Conservation (phyloP, 2,329 filamentous ascomycete genomes). For the Ampelomyces quisqualis region DNA sequence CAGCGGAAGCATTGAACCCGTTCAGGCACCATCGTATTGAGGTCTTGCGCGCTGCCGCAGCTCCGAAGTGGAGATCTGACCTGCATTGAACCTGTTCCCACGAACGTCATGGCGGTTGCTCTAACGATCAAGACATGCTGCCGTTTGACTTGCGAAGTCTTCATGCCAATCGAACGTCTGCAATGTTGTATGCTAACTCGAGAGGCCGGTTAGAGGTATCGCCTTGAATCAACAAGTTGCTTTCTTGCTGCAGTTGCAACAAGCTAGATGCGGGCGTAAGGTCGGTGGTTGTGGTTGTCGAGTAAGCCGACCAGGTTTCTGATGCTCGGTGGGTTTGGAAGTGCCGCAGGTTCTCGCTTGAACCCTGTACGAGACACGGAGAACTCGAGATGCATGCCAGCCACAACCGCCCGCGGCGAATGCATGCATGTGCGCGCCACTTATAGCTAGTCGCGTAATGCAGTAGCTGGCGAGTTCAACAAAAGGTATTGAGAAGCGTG, state of each 20-base stretch:
- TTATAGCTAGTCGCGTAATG: slow-evolving; percentile 14
- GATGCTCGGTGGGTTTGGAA: slow-evolving; percentile 32
- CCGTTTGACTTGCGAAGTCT: not conserved
- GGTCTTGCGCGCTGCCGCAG: slow-evolving; percentile 21
- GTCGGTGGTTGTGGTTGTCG: slow-evolving; percentile 25
- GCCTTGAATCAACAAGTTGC: too few species aligned
- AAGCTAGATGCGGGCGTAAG: slow-evolving; percentile 12
- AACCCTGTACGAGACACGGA: slow-evolving; percentile 25
- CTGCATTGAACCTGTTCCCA: slow-evolving; percentile 9
- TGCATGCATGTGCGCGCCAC: slow-evolving; percentile 5
- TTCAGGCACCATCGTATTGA: slow-evolving; percentile 21
- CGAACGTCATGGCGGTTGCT: slow-evolving; percentile 12
- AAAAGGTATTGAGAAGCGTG: slow-evolving; percentile 1
- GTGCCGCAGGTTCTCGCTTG: slow-evolving; percentile 35
- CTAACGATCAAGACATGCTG: too few species aligned
- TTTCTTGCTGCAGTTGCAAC: too few species aligned
- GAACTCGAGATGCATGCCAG: slow-evolving; percentile 26
- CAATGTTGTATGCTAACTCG: too few species aligned
- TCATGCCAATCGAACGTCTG: too few species aligned
- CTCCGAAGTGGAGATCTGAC: slow-evolving; percentile 25
- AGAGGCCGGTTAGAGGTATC: too few species aligned
- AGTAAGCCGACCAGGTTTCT: slow-evolving; percentile 29
- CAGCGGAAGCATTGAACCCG: slow-evolving; percentile 39
- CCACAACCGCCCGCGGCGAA: slow-evolving; percentile 13
- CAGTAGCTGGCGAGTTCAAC: slow-evolving; percentile 6